Conservation (phyloP, 805 yeast species). For the Myxozyma monticola region DNA sequence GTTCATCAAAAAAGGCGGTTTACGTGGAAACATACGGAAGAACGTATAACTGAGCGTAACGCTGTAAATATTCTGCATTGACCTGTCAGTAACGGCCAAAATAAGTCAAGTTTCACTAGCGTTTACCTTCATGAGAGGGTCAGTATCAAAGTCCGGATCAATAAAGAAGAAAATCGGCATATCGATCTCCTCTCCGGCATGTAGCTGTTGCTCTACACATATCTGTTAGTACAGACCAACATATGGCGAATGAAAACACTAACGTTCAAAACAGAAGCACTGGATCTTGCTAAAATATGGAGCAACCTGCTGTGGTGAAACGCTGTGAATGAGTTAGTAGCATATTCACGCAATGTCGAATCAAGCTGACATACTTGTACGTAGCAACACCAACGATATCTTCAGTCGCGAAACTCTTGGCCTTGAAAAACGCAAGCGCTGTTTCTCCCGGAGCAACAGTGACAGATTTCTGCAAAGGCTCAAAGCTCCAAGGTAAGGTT, state of each 20-base stretch:
- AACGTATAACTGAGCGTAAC: conserved; percentile 90
- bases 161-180: conserved; percentile 98
- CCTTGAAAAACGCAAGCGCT: conserved; percentile 92
- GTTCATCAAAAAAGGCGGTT: no score
- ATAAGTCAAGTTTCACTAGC: conserved; percentile 79
- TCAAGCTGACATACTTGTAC: conserved; percentile 43
- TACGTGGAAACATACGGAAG: conserved; percentile 51
- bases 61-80: conserved; percentile 83
- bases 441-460: conserved; percentile 95
- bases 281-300: conserved; percentile 96
- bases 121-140: conserved; percentile 78
- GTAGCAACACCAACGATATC: conserved; percentile 99
- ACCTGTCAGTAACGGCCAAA: no score
- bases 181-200: conserved; percentile 96
- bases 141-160: conserved; percentile 92
- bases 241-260: conserved; percentile 1
- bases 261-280: conserved; percentile 86
- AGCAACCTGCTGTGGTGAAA: conserved; percentile 94
- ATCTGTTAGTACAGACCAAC: not conserved
- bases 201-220: conserved; percentile 70
- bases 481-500: conserved; percentile 89
- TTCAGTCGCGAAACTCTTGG: conserved; percentile 78
- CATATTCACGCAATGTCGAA: not conserved
- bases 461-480: conserved; percentile 92
- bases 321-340: conserved; percentile 48